Percentiles rank a stretch among this genome's conserved stretches.
phyloP scores from a whole-genome alignment of 148 eudicot species.

The Pouteria glomerata region DNA sequence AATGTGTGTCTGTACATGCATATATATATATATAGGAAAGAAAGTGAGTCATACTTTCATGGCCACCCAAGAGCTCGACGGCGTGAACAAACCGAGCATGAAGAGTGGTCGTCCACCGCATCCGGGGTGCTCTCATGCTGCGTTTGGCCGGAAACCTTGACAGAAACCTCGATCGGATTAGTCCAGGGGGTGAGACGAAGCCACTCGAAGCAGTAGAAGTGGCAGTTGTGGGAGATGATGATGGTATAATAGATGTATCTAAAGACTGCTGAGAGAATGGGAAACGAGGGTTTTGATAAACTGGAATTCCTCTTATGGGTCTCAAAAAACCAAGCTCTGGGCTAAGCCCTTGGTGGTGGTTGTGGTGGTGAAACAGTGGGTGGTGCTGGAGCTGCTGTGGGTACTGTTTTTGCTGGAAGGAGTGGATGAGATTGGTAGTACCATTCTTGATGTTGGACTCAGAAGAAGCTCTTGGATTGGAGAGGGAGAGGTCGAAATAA shows the following conservation, averaged over 20 bases:
- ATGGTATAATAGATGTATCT: not conserved
- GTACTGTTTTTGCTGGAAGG: constrained; percentile 9
- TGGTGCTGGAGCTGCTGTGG: constrained; percentile 11
- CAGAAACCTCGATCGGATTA: constrained; percentile 58
- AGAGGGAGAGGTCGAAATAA: constrained; percentile 30
- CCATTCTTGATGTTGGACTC: not conserved
- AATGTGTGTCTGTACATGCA: too few relatives aligned
- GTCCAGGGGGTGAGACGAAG: constrained; percentile 32
- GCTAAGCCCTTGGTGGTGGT: constrained; percentile 24
- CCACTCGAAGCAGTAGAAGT: constrained; percentile 1
- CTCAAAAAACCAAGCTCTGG: constrained; percentile 42
- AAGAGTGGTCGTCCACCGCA: constrained; percentile 94
- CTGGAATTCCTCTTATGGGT: constrained; percentile 88
- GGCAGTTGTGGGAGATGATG: constrained; percentile 20
- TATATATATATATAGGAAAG: too few relatives aligned
- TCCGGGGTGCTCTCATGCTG: constrained; percentile 92
- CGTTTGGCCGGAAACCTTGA: constrained; percentile 77
- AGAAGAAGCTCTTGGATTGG: constrained; percentile 13
- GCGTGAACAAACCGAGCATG: constrained; percentile 95
- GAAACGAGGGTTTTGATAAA: constrained; percentile 63
- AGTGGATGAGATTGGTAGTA: constrained; percentile 13
- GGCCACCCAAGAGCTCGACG: constrained; percentile 96
- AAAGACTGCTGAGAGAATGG: constrained; percentile 30
- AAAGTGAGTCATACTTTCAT: constrained; percentile 57
- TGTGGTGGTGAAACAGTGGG: constrained; percentile 16